Evolutionary conservation across 257 asterid species (phyloP).

Genomic region (Ligustrum vulgare): DNA sequence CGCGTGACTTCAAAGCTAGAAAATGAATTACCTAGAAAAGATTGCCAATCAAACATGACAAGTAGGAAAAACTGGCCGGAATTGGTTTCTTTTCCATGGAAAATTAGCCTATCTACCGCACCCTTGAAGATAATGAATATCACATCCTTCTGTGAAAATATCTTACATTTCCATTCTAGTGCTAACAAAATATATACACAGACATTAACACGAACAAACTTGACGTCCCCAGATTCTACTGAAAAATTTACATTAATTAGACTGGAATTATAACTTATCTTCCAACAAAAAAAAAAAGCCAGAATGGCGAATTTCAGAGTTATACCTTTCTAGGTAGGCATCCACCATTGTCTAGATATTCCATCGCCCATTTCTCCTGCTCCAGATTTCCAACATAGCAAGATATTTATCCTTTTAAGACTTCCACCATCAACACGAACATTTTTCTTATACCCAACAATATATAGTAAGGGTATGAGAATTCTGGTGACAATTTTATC

Average conservation of each 20-base stretch:
- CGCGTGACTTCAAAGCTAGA: too few relatives aligned
- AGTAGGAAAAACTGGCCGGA: too few relatives aligned
- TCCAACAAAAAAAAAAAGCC: background rate
- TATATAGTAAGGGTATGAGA: conserved; percentile 1
- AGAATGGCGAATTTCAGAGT: background rate
- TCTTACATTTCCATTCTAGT: conserved; percentile 23
- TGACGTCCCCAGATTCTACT: conserved; percentile 31
- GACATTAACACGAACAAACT: conserved; percentile 21
- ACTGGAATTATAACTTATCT: conserved; percentile 8
- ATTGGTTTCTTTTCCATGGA: too few relatives aligned
- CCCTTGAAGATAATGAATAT: too few relatives aligned
- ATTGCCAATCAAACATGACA: too few relatives aligned
- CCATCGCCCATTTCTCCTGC: conserved; percentile 15
- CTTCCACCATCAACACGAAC: conserved; percentile 9
- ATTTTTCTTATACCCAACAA: background rate
- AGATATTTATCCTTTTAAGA: background rate
- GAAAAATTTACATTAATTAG: conserved; percentile 14
- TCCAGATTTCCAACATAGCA: conserved; percentile 4
- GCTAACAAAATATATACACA: conserved; percentile 33
- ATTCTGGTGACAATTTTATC: background rate
- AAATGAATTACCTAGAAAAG: too few relatives aligned
- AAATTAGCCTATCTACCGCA: too few relatives aligned
- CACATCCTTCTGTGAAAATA: conserved; percentile 3
- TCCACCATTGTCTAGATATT: background rate
- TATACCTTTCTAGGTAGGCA: conserved; percentile 9